Percentiles rank a stretch among this genome's conserved stretches.
These are phyloP conservation scores for Turnera subulata DNA, from an alignment of 345 rosid species.

Conservation along the genomic window DNA sequence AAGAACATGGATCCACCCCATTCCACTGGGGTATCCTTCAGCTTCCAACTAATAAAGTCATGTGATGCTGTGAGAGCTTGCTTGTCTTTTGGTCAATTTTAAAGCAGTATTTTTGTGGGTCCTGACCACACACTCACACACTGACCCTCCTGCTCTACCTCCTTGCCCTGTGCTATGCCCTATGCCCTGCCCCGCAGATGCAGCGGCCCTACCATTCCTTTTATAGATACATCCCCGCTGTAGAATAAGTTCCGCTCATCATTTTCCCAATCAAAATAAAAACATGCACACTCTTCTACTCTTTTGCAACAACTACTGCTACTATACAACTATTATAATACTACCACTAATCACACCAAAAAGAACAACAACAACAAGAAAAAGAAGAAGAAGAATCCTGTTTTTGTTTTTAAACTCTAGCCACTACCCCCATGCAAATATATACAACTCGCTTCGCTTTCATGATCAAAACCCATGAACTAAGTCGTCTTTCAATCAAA, in stretches of 20 bases:
- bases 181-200: conserved; percentile 16
- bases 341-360: too few relatives aligned
- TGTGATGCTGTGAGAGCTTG: conserved; percentile 30
- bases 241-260: conserved; percentile 15
- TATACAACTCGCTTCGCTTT: too few relatives aligned
- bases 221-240: conserved; percentile 18
- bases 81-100: conserved; percentile 20
- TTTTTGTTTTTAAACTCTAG: too few relatives aligned
- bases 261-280: conserved; percentile 33
- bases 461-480: too few relatives aligned
- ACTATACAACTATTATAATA: background rate
- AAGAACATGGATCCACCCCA: conserved; percentile 53
- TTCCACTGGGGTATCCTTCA: conserved; percentile 24
- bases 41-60: conserved; percentile 47
- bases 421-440: too few relatives aligned
- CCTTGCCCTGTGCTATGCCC: too few relatives aligned
- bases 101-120: conserved; percentile 15
- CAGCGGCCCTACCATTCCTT: conserved; percentile 15
- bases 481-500: too few relatives aligned
- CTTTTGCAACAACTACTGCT: background rate
- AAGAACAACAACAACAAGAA: too few relatives aligned
- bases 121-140: conserved; percentile 11
- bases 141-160: too few relatives aligned
- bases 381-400: too few relatives aligned
- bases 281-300: conserved; percentile 6